Base-by-base conservation (phyloP, 768 basidiomycete genomes). In the Podaxis sp. region DNA sequence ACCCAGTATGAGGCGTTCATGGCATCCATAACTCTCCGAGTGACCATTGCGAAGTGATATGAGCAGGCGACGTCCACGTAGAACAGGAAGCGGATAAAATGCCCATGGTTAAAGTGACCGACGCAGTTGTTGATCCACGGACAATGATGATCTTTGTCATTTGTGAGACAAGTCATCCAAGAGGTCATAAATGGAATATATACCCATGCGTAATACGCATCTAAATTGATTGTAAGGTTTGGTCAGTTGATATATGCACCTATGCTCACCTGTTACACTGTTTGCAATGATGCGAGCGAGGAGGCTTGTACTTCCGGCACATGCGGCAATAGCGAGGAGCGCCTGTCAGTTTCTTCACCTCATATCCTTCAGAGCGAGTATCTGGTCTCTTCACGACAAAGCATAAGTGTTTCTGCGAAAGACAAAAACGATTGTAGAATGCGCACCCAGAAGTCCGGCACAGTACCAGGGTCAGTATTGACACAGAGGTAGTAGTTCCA, bases 61-160 rank as follows among this genome's bases (percentile, higher is more conserved):
- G 81, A 80, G 70, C 95, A 96, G 2, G 95, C 87, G n/a, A 94
- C 17, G 71, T 97, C 93, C 57, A 98, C 95, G 67, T 83, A 96
- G 75, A 96, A 90, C 0, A 98, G 83, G 77, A 98, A 99, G 19
- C 95, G 90, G 57, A 97, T 78, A 68, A 94, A 94, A 74, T 92
- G 84, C 0, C 90, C 90, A 66, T 97, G 88, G 73, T 98, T 99
- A 76, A 82, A 86, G 73, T 94, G 89, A 0, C 97, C 97, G 65
- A 99, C 90, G 70, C 96, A 96, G 68, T 95, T 98, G 73, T 94
- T 89, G 36, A 95, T 86, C 94, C 93, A 96, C 6, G 93, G 93
- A 72, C 93, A 94, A 70, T 95, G 93, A 69, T 95, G 93, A 72
- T 95, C 93, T 93, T 64, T 17, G 46, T 66, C 40, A 51, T 38